Evolutionary conservation across 2,329 filamentous ascomycete species (phyloP).

Genomic region (Aspergillus carbonarius): DNA sequence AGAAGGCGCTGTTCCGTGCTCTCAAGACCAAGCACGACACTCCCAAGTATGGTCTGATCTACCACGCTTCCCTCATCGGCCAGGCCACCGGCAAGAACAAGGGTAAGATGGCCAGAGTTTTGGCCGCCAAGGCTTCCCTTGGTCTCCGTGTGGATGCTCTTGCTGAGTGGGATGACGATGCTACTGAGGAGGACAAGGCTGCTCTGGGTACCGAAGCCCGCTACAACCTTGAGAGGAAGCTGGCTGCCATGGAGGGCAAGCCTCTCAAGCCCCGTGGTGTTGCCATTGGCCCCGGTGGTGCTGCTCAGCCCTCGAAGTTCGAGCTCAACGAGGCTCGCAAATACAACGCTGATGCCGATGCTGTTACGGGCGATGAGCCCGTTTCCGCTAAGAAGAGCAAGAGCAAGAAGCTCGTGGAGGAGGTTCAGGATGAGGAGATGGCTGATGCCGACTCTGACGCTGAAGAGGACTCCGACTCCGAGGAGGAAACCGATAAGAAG

Average conservation of each 20-base stretch:
- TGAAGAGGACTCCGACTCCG: constrained; percentile 28
- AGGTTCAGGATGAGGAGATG: constrained; percentile 48
- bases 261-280: constrained; percentile 75
- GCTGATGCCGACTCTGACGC: constrained; percentile 41
- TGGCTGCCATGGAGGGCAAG: constrained; percentile 76
- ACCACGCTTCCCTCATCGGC: constrained; percentile 88
- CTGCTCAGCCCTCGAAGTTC: constrained; percentile 65
- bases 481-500: constrained; percentile 33
- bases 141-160: constrained; percentile 91
- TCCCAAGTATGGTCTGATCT: constrained; percentile 95
- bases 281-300: constrained; percentile 71
- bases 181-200: constrained; percentile 85
- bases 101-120: constrained; percentile 97
- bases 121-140: constrained; percentile 89
- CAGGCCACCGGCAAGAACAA: constrained; percentile 98
- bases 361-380: constrained; percentile 66
- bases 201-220: constrained; percentile 67
- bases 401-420: constrained; percentile 45
- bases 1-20: constrained; percentile 97
- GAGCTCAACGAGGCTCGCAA: constrained; percentile 88
- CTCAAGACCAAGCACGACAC: constrained; percentile 99
- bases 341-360: constrained; percentile 94
- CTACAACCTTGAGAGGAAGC: constrained; percentile 50
- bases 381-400: constrained; percentile 42
- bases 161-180: constrained; percentile 72